Conservation (phyloP, 1,284 basidiomycete species). For the Leccinum colubrinum region DNA sequence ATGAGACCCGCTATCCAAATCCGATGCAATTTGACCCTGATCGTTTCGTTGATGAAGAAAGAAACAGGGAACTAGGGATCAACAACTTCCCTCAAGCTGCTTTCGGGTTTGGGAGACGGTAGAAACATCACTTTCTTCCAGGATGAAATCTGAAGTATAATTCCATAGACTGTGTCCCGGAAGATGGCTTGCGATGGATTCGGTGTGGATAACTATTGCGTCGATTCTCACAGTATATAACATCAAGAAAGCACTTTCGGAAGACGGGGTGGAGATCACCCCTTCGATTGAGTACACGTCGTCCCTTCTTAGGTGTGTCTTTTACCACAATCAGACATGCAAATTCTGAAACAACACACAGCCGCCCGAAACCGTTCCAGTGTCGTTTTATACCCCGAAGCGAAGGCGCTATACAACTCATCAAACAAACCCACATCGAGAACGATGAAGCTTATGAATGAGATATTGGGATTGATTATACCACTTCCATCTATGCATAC, state of each 20-base stretch:
- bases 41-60: slow-evolving; percentile 21
- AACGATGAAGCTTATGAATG: neutral
- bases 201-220: slow-evolving; percentile 47
- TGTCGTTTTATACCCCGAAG: slow-evolving; percentile 43
- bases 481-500: neutral
- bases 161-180: slow-evolving; percentile 44
- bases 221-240: slow-evolving; percentile 43
- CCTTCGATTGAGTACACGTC: slow-evolving; percentile 42
- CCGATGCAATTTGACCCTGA: slow-evolving; percentile 23
- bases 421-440: slow-evolving; percentile 10
- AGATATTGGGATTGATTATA: neutral
- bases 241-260: slow-evolving; percentile 40
- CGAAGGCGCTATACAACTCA: slow-evolving; percentile 24
- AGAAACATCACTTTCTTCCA: slow-evolving; percentile 2
- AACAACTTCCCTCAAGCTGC: slow-evolving; percentile 34
- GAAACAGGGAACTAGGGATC: slow-evolving; percentile 22
- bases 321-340: neutral
- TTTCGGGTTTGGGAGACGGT: slow-evolving; percentile 46
- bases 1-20: slow-evolving; percentile 22
- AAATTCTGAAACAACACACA: slow-evolving; percentile 26
- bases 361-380: slow-evolving; percentile 43
- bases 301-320: slow-evolving; percentile 40
- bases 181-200: slow-evolving; percentile 43
- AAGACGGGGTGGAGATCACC: slow-evolving; percentile 40
- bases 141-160: neutral